Evolutionary conservation across 2,329 filamentous ascomycete genomes (phyloP), one percentile per base, ranked within the genome.

Genomic region (Hymenoscyphus scutula): DNA sequence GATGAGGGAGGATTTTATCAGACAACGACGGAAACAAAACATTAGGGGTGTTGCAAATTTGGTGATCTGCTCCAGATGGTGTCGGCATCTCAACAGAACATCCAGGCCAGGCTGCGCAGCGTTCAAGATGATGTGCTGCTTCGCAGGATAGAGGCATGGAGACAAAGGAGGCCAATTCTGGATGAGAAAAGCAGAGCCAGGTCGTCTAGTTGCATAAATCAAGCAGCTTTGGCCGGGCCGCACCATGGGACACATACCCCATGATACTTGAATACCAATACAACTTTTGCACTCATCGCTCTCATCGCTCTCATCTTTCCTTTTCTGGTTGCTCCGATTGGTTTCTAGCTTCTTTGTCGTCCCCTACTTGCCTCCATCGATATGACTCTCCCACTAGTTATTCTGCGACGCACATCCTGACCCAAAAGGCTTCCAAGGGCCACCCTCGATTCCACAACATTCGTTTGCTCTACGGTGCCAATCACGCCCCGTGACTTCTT

Each of bases 1-100:
- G 65, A 38, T 61, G 56, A 63, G 59, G 7, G 41, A 23, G 23
- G 11, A n/a, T 25, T 10, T 48, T 48, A 23, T 48, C 41, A 25
- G 10, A 25, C 19, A 48, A 5, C n/a, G 1, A 48, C 41, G 11
- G n/a, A 48, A 7, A 25, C 10, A 10, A 23, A 25, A 48, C 32
- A 34, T 34, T 8, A 34, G 32, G 11, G 23, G 10, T 48, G n/a
- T 48, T 48, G 41, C n/a, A 48, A 3, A 48, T 48, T n/a, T n/a
- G n/a, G n/a, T n/a, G n/a, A n/a, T n/a, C n/a, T n/a, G n/a, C 8
- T 8, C 19, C 15, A 48, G 19, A 5, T 19, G 11, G 23, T 8
- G 10, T 10, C 41, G 11, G 19, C n/a, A 19, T 23, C 41, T 48
- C 19, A 11, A 23, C 6, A 1, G 7, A 34, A 11, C 32, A 34